Base-by-base conservation (phyloP, 164 flowering plant species). In the Magnolia officinalis region DNA sequence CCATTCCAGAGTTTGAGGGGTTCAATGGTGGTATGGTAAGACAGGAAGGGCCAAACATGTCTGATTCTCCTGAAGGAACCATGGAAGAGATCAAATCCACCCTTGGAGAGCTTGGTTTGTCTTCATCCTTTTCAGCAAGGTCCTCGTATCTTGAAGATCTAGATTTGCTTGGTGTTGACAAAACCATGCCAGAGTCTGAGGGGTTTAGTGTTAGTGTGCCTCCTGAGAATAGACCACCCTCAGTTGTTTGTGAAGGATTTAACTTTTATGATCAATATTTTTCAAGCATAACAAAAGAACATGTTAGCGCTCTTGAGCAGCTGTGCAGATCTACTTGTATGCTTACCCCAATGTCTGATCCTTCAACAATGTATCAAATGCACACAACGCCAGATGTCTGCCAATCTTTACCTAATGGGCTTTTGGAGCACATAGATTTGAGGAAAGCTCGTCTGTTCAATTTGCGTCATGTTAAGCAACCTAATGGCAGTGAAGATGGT, bases 321-420 rank as follows among this genome's bases (percentile, higher is more conserved):
- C 82, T 89, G 45, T 87, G 88, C 80, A 84, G 76, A 83, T 86
- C 93, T 76, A 83, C 89, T 75, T 82, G 85, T 82, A 65, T 82
- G 75, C 72, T 82, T 69, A 86, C 91, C 24, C 95, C 96, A 55
- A 63, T 79, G 29, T 74, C 86, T 19, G 79, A 73, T 50, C 82
- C 87, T 68, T 78, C 90, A 70, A 72, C 78, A 13, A 26, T 85
- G 55, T 78, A 76, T 67, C 81, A 84, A n/a, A 71, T 82, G 61
- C 83, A 86, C 20, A 72, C 50, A 59, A 76, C 77, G 14, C 82
- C 85, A 59, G 83, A 86, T 49, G 21, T 85, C n/a, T 80, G 45
- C 76, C 87, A 83, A 61, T 92, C 96, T 77, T 80, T 89, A 74
- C 91, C 97, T 8, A 83, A 83, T 83, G 91, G 90, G 65, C 86